Percentiles rank a stretch among this genome's conserved stretches.
These are phyloP conservation scores for Talaromyces borbonicus DNA, from an alignment of 495 filamentous ascomycete species.

Conservation along the genomic window DNA sequence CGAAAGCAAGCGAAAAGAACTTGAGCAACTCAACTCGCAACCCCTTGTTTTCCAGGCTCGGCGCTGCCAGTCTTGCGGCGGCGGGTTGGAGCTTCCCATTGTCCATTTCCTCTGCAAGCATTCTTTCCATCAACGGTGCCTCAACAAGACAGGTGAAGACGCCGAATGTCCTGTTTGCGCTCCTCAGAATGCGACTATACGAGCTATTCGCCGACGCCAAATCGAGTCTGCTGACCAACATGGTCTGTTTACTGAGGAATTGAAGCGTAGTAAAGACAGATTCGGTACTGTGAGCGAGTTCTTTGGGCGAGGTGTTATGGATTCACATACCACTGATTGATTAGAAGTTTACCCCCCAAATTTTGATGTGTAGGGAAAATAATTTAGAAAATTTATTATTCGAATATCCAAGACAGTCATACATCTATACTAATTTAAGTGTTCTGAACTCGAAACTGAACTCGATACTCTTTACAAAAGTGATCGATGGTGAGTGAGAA, in stretches of 20 bases:
- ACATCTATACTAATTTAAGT: background rate
- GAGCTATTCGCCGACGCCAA: conserved; percentile 75
- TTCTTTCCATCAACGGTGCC: conserved; percentile 83
- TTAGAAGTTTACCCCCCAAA: background rate
- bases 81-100: conserved; percentile 67
- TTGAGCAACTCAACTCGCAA: conserved; percentile 62
- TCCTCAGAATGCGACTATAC: conserved; percentile 71
- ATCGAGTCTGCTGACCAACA: conserved; percentile 81
- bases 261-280: conserved; percentile 69
- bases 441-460: too few relatives aligned
- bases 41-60: conserved; percentile 85
- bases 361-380: background rate
- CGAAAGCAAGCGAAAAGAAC: conserved; percentile 63
- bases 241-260: conserved; percentile 75
- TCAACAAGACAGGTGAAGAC: conserved; percentile 55
- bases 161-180: conserved; percentile 81
- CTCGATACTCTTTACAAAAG: too few relatives aligned
- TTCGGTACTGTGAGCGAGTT: conserved; percentile 88
- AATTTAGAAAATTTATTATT: background rate
- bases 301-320: conserved; percentile 90
- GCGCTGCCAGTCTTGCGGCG: conserved; percentile 70
- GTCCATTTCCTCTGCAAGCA: conserved; percentile 97
- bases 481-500: too few relatives aligned
- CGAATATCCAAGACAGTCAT: background rate
- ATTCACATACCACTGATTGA: conserved; percentile 16